phyloP scores from a whole-genome alignment of 345 rosid genomes.

The Mercurialis annua region DNA sequence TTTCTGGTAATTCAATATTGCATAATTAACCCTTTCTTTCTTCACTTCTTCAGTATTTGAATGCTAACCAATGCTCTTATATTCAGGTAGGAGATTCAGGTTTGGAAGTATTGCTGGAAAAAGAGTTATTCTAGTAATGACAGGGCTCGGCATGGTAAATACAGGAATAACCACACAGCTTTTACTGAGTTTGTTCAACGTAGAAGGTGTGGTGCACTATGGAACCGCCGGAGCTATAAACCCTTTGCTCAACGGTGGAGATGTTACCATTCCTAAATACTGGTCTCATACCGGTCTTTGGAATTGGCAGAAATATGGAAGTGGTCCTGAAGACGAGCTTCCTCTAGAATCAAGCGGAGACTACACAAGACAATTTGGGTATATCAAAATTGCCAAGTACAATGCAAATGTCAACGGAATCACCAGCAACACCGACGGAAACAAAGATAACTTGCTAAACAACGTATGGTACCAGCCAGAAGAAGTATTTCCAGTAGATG shows the following conservation, averaged over 20 bases:
- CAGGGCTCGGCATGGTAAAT: constrained; percentile 69
- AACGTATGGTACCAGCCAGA: constrained; percentile 73
- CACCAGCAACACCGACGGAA: too few species aligned
- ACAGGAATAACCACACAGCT: constrained; percentile 59
- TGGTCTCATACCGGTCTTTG: constrained; percentile 77
- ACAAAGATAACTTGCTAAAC: constrained; percentile 47
- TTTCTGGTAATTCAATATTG: constrained; percentile 34
- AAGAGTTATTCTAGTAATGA: constrained; percentile 55
- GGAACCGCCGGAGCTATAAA: constrained; percentile 57
- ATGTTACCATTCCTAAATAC: constrained; percentile 23
- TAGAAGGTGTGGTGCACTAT: constrained; percentile 61
- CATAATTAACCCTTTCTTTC: too few species aligned
- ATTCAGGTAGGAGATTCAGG: constrained; percentile 55
- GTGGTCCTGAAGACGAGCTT: constrained; percentile 44
- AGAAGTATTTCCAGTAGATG: constrained; percentile 59
- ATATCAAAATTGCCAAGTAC: constrained; percentile 32
- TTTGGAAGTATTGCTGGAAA: constrained; percentile 35
- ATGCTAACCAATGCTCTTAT: too few species aligned
- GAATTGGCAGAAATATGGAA: constrained; percentile 74
- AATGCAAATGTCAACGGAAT: not conserved
- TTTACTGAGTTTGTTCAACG: constrained; percentile 43
- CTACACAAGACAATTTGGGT: constrained; percentile 55
- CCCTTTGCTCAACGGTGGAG: constrained; percentile 23
- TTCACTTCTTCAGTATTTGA: not conserved
- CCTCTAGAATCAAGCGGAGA: constrained; percentile 62